These are phyloP conservation scores for Betula pendula DNA, from an alignment of 306 rosid species.

Conservation along the genomic window DNA sequence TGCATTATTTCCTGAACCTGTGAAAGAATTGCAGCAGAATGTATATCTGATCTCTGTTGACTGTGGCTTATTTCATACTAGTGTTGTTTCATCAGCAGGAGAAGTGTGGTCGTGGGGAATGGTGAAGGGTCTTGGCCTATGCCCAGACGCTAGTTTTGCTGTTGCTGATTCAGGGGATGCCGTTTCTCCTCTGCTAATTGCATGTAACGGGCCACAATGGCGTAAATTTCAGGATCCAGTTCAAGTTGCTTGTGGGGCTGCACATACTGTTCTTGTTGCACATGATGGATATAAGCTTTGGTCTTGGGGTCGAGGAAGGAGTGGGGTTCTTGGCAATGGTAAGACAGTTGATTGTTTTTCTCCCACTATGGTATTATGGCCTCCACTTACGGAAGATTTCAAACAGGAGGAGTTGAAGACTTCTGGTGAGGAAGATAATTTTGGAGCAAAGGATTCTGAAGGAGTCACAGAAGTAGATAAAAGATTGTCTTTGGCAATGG, in stretches of 20 bases:
- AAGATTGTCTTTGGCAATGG: slow-evolving; percentile 48
- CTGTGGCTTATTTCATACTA: slow-evolving; percentile 89
- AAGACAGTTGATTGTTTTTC: slow-evolving; percentile 49
- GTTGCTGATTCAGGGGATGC: slow-evolving; percentile 73
- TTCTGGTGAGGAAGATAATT: slow-evolving; percentile 40
- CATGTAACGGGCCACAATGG: slow-evolving; percentile 31
- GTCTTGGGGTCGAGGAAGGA: slow-evolving; percentile 96
- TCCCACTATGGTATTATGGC: slow-evolving; percentile 67
- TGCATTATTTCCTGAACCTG: slow-evolving; percentile 49
- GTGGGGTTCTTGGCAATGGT: slow-evolving; percentile 89
- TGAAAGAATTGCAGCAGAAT: slow-evolving; percentile 60
- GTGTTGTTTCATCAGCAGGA: slow-evolving; percentile 79
- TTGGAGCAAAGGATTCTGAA: slow-evolving; percentile 32
- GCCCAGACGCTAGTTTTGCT: slow-evolving; percentile 71
- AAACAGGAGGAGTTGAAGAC: slow-evolving; percentile 49
- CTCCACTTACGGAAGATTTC: slow-evolving; percentile 49
- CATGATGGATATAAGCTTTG: slow-evolving; percentile 66
- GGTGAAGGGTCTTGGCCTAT: slow-evolving; percentile 94
- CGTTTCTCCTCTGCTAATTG: slow-evolving; percentile 52
- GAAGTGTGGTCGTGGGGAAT: slow-evolving; percentile 98
- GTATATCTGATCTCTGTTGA: slow-evolving; percentile 50
- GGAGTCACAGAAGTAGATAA: slow-evolving; percentile 44
- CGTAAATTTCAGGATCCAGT: slow-evolving; percentile 59
- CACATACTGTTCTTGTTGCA: slow-evolving; percentile 77
- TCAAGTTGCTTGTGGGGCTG: slow-evolving; percentile 86